Percentiles rank a stretch among this genome's conserved stretches.
Conservation (phyloP, 2,329 filamentous ascomycete species). For the Fusarium continuum region DNA sequence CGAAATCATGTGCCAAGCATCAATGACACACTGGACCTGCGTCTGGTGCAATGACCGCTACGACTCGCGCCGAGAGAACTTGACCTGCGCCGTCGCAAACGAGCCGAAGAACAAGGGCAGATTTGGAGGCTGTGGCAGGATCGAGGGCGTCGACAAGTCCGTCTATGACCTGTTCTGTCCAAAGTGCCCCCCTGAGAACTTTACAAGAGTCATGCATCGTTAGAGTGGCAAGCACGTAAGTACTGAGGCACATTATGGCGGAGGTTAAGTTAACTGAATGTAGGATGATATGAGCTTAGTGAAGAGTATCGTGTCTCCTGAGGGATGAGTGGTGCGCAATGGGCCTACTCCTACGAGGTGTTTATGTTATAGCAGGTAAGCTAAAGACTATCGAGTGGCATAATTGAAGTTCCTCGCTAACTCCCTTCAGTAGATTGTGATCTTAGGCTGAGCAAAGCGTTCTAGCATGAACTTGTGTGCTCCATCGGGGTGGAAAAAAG, state of each 20-base stretch:
- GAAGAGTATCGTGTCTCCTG: too few species aligned
- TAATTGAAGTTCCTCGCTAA: too few species aligned
- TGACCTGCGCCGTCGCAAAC: neutral
- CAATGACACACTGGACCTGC: neutral
- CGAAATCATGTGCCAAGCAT: neutral
- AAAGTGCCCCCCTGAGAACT: neutral
- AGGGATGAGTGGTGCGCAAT: too few species aligned
- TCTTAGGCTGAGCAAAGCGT: too few species aligned
- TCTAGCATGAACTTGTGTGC: neutral
- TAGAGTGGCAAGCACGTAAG: neutral
- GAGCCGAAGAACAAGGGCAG: neutral
- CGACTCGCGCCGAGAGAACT: neutral
- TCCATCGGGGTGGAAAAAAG: too few species aligned
- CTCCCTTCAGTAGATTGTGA: too few species aligned
- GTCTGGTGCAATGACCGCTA: neutral
- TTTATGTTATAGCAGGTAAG: too few species aligned
- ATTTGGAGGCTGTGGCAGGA: neutral
- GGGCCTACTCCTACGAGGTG: too few species aligned
- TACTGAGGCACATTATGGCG: neutral
- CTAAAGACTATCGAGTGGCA: too few species aligned
- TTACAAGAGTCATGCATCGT: neutral
- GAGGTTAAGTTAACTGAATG: too few species aligned
- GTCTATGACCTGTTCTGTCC: neutral
- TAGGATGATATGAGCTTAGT: too few species aligned
- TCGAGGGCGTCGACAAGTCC: neutral